Evolutionary conservation across 805 yeast species (phyloP), one percentile per base, ranked within the genome.

Genomic region (Blastobotrys robertii): DNA sequence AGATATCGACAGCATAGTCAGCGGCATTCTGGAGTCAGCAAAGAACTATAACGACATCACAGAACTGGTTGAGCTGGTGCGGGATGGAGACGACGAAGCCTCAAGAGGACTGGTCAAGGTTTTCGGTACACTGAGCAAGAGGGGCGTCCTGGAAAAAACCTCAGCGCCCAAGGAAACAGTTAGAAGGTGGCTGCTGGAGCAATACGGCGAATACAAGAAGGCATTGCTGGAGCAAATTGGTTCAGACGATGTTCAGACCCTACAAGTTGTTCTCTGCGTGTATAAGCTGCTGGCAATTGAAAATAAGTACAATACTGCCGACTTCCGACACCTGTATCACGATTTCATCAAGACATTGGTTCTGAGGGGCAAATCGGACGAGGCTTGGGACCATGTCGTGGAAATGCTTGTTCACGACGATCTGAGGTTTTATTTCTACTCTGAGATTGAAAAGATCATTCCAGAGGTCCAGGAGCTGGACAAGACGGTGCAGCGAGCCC

Each of bases 351-450:
- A 47, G 34, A 37, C 57, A 34, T 55, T 72, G 2, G 49, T 73
- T 49, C 59, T 10, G 28, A 33, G 6, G 41, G 66, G 66, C 29
- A 59, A 68, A 0, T 38, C 51, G 7, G 57, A 66, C 36, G 69
- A 72, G 5, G 64, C 64, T 3, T 52, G 66, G 4, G 60, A 69
- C 41, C 57, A 73, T 39, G 85, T 81, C 56, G 84, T 83, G 53
- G 68, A 25, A 76, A 70, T 15, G 66, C 65, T 22, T 77, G 73
- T 69, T 51, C 75, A 73, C 59, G 84, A 84, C 68, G 98, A 90
- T 58, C 62, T 90, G 44, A 84, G 87, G 52, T 85, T 68, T 56
- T 83, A 79, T 55, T 80, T 84, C 50, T 77, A 81, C 55, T 65
- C 69, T 32, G 78, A 73, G 50, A 58, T 77, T 15, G 66, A 70